Evolutionary conservation across 441 rosid species (phyloP).

Genomic region (Raphanus hybrid): DNA sequence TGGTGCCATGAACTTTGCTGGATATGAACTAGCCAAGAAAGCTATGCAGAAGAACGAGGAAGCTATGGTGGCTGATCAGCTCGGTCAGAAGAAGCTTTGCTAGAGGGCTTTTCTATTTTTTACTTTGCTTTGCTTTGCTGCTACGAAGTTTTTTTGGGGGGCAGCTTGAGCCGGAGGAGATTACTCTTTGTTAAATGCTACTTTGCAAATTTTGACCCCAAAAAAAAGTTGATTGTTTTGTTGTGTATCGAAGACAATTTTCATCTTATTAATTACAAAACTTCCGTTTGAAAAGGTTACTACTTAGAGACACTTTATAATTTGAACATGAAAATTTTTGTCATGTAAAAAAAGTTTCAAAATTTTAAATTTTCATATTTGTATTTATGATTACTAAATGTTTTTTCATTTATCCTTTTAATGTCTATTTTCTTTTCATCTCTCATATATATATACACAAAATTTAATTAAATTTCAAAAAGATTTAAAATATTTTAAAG

Average conservation of each 20-base stretch:
- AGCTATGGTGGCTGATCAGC: constrained; percentile 24
- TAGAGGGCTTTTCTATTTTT: not conserved
- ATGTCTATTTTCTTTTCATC: too few relatives aligned
- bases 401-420: too few relatives aligned
- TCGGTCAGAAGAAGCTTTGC: constrained; percentile 42
- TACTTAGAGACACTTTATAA: too few relatives aligned
- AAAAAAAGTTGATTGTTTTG: constrained; percentile 24
- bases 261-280: constrained; percentile 9
- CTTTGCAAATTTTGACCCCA: constrained; percentile 41
- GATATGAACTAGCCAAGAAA: constrained; percentile 90
- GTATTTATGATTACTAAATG: too few relatives aligned
- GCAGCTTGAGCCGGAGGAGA: constrained; percentile 34
- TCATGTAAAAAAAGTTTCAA: too few relatives aligned
- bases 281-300: not conserved
- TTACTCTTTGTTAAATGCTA: constrained; percentile 27
- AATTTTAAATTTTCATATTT: too few relatives aligned
- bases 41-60: constrained; percentile 79
- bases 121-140: constrained; percentile 40
- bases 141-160: constrained; percentile 33
- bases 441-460: too few relatives aligned
- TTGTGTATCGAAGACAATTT: not conserved
- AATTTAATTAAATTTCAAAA: too few relatives aligned
- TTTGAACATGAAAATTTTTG: too few relatives aligned
- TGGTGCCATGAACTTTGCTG: constrained; percentile 99
- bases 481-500: too few relatives aligned